These are phyloP conservation scores for Nannizzia gypsea DNA, from an alignment of 2,329 filamentous ascomycete genomes.

Conservation along the genomic window DNA sequence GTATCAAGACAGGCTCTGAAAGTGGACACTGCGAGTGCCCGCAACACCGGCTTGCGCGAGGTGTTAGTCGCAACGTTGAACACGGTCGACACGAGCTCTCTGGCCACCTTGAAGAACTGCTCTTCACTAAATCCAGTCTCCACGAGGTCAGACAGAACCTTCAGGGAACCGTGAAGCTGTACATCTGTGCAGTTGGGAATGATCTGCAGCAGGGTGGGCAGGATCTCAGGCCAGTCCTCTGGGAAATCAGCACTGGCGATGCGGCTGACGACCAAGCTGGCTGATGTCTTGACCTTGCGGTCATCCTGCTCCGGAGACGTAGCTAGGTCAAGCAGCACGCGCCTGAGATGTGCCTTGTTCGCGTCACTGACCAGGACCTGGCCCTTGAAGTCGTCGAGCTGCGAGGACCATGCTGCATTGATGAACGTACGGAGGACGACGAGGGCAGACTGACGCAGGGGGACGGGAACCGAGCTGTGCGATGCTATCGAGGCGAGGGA, in stretches of 20 bases:
- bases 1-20: slow-evolving; percentile 89
- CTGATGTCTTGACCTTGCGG: slow-evolving; percentile 76
- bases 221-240: slow-evolving; percentile 82
- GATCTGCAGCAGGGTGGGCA: slow-evolving; percentile 65
- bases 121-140: slow-evolving; percentile 89
- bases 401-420: slow-evolving; percentile 68
- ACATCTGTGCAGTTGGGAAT: slow-evolving; percentile 64
- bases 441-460: slow-evolving; percentile 73
- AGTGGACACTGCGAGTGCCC: slow-evolving; percentile 77
- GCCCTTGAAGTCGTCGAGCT: slow-evolving; percentile 58
- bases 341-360: slow-evolving; percentile 61
- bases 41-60: slow-evolving; percentile 59
- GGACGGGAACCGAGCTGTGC: slow-evolving; percentile 58
- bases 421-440: slow-evolving; percentile 73
- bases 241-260: slow-evolving; percentile 90
- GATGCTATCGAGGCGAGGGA: slow-evolving; percentile 70
- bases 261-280: slow-evolving; percentile 83
- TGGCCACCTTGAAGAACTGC: slow-evolving; percentile 84
- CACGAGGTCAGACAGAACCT: slow-evolving; percentile 77
- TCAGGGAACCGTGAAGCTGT: slow-evolving; percentile 79
- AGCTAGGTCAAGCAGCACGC: slow-evolving; percentile 63
- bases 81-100: slow-evolving; percentile 71
- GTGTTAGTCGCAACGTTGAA: slow-evolving; percentile 72
- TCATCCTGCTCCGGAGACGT: slow-evolving; percentile 59
- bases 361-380: slow-evolving; percentile 59